Evolutionary conservation across 1,284 basidiomycete genomes (phyloP).

Genomic region (Polyporus tsugae): DNA sequence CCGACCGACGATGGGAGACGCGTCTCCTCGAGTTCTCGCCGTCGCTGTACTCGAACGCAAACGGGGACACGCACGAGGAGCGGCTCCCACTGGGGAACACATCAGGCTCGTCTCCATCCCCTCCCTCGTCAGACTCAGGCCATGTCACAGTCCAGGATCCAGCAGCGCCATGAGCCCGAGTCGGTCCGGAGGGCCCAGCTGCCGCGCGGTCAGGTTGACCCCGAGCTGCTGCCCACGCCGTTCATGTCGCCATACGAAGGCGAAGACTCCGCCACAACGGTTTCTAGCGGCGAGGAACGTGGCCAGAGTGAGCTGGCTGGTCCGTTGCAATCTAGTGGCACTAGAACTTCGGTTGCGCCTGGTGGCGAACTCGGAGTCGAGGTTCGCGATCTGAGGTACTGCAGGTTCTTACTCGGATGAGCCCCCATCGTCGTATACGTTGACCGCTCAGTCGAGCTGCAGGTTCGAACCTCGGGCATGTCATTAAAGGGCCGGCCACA

Average conservation of each 20-base stretch:
- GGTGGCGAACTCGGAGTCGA: too few species aligned
- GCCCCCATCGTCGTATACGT: too few species aligned
- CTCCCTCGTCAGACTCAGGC: not conserved
- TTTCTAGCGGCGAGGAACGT: not conserved
- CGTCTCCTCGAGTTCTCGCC: not conserved
- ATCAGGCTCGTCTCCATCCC: not conserved
- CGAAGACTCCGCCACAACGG: not conserved
- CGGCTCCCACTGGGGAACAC: not conserved
- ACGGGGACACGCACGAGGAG: not conserved
- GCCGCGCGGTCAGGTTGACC: not conserved
- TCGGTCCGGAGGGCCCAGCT: conserved; percentile 1
- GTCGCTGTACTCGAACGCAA: not conserved
- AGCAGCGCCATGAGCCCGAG: not conserved
- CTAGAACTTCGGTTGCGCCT: too few species aligned
- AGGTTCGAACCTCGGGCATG: not conserved
- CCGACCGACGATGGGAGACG: not conserved
- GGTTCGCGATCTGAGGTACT: too few species aligned
- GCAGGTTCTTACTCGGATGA: too few species aligned
- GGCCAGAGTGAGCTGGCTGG: too few species aligned
- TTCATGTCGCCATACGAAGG: not conserved
- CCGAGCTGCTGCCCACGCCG: not conserved
- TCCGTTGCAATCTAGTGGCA: too few species aligned
- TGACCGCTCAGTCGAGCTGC: too few species aligned
- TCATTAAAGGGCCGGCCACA: not conserved
- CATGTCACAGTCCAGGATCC: not conserved